Base-by-base conservation (phyloP, 495 filamentous ascomycete species). In the Aspergillus egyptiacus region DNA sequence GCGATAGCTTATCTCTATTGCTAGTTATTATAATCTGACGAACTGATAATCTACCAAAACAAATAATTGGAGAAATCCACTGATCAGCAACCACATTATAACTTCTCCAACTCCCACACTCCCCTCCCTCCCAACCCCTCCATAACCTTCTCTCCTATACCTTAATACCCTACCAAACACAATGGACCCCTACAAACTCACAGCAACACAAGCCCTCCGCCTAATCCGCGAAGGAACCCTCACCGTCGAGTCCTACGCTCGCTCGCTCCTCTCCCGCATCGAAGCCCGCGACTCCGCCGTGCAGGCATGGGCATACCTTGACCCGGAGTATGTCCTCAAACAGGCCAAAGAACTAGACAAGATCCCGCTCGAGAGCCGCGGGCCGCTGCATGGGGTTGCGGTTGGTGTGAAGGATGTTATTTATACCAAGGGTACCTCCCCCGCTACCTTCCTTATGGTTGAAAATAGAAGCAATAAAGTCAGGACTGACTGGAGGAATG, bases 351-450 rank as follows among this genome's bases (percentile, higher is more conserved):
- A 59, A 4, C 71, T 83, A 0, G 78, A 83, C 45, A 31, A 59
- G 13, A 55, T 78, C 0, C 69, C 76, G 0, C 33, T 42, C 4
- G 65, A 69, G 6, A 45, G 73, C 32, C 59, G 78, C 48, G 78
- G 78, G 0, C 74, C 71, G 3, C 50, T 83, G 0, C 76, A 80
- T 51, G 78, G 78, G 0, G 47, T 83, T 0, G 64, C 76, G 0
- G 54, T 83, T 34, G 78, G 67, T 2, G 61, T 83, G 3, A 81
- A 81, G 53, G 80, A 83, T 67, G 66, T 81, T 4, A 78, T 81
- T 19, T 62, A 73, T 28, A 83, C 80, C 0, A 80, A 48, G 11
- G 53, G 53, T 56, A 9, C 17, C 7, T 10, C 13, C 6, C 19
- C 3, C 19, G 13, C n/a, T 17, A 18, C 6, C 23, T n/a, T 17